Evolutionary conservation across 352 stramenopile species (phyloP).

Genomic region (Pythium chondricola): DNA sequence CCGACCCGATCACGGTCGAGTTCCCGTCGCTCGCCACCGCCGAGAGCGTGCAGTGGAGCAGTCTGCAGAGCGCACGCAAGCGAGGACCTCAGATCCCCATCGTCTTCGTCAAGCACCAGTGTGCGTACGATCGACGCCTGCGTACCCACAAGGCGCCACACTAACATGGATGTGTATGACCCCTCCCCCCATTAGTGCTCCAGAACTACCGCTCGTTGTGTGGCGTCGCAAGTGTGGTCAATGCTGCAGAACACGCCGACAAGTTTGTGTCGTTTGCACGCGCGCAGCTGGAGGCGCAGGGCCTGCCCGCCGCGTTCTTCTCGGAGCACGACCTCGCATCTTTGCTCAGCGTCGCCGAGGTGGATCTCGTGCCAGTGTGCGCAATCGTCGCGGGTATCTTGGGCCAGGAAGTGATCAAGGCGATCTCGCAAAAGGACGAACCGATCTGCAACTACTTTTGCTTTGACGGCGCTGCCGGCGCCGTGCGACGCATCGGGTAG

Average conservation of each 20-base stretch:
- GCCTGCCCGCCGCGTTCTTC: slow-evolving; percentile 59
- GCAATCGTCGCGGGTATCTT: slow-evolving; percentile 95
- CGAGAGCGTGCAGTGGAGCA: slow-evolving; percentile 48
- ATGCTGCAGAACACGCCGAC: slow-evolving; percentile 17
- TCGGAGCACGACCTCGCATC: slow-evolving; percentile 39
- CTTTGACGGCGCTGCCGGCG: slow-evolving; percentile 79
- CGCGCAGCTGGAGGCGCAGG: slow-evolving; percentile 40
- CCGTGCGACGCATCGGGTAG: slow-evolving; percentile 57
- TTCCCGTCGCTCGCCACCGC: slow-evolving; percentile 55
- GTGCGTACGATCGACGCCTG: slow-evolving; percentile 45
- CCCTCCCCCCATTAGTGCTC: slow-evolving; percentile 34
- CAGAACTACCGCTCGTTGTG: slow-evolving; percentile 42
- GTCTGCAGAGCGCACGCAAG: slow-evolving; percentile 60
- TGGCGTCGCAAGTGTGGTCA: slow-evolving; percentile 1
- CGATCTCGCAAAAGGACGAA: slow-evolving; percentile 94
- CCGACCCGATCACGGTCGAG: slow-evolving; percentile 30
- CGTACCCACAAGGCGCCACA: too few relatives aligned
- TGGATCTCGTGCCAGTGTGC: slow-evolving; percentile 88
- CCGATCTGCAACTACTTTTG: slow-evolving; percentile 95
- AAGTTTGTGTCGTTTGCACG: slow-evolving; percentile 59
- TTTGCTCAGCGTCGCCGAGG: slow-evolving; percentile 32
- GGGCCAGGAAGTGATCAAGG: slow-evolving; percentile 98
- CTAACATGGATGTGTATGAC: too few relatives aligned
- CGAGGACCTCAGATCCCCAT: slow-evolving; percentile 61
- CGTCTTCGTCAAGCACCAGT: slow-evolving; percentile 75